Conservation (phyloP, 306 rosid species). For the Begonia peltatifolia region DNA sequence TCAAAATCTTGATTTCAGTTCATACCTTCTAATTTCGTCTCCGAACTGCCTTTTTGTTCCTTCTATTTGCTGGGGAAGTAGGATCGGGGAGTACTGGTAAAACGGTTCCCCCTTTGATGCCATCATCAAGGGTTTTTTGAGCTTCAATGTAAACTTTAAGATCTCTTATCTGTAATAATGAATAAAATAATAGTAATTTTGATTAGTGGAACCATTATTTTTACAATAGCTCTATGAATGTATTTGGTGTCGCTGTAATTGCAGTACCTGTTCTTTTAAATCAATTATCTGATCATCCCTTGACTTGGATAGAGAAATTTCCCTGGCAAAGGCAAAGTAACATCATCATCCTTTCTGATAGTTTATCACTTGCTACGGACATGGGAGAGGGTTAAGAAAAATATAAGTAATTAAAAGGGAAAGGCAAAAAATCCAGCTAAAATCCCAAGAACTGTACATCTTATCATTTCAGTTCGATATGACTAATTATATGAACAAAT, state of each 20-base stretch:
- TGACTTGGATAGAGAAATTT: slow-evolving; percentile 27
- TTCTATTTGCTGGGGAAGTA: slow-evolving; percentile 37
- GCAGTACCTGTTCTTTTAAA: slow-evolving; percentile 85
- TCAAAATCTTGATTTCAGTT: too few relatives aligned
- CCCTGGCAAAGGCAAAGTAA: slow-evolving; percentile 30
- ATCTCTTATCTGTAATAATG: slow-evolving; percentile 61
- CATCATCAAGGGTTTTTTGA: slow-evolving; percentile 55
- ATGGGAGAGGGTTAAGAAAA: too few relatives aligned
- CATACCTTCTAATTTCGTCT: slow-evolving; percentile 37
- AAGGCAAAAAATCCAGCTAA: neutral
- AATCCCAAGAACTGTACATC: neutral
- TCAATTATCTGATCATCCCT: slow-evolving; percentile 48
- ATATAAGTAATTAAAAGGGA: too few relatives aligned
- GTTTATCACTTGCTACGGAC: too few relatives aligned
- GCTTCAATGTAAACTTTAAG: slow-evolving; percentile 62
- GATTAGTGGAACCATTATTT: neutral
- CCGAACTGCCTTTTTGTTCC: slow-evolving; percentile 49
- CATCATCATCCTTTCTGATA: neutral
- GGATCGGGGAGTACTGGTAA: slow-evolving; percentile 59
- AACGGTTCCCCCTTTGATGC: slow-evolving; percentile 67
- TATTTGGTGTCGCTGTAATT: neutral
- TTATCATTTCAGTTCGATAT: too few relatives aligned
- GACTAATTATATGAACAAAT: too few relatives aligned
- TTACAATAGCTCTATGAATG: neutral
- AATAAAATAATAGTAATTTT: neutral